phyloP scores from a whole-genome alignment of 495 filamentous ascomycete genomes.

The Glarea lozoyensis region DNA sequence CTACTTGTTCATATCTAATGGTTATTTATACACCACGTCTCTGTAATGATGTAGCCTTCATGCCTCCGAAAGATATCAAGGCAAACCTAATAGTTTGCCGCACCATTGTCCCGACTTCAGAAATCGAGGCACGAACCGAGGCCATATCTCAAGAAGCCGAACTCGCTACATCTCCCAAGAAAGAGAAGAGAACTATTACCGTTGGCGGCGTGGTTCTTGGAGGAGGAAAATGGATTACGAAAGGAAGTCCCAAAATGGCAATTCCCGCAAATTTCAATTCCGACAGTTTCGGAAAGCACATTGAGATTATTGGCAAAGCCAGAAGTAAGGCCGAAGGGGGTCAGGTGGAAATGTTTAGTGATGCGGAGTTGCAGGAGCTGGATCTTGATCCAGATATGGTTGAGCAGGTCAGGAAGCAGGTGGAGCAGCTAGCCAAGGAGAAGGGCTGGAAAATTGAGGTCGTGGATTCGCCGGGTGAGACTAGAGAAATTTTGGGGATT shows the following conservation, averaged over 20 bases:
- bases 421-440: constrained; percentile 40
- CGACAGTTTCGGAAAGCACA: constrained; percentile 18
- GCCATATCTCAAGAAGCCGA: constrained; percentile 21
- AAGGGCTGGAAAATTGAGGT: constrained; percentile 48
- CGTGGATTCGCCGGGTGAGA: constrained; percentile 31
- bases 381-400: constrained; percentile 61
- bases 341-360: constrained; percentile 34
- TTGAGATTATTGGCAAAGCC: constrained; percentile 30
- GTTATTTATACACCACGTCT: constrained; percentile 87
- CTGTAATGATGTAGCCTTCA: constrained; percentile 87
- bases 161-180: constrained; percentile 24
- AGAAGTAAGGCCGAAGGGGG: constrained; percentile 43
- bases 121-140: constrained; percentile 21
- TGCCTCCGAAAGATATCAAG: constrained; percentile 72
- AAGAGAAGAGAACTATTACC: constrained; percentile 24
- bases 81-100: constrained; percentile 72
- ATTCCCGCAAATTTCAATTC: constrained; percentile 28
- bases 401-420: constrained; percentile 51
- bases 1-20: constrained; percentile 92
- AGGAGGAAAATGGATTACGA: constrained; percentile 39
- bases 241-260: constrained; percentile 32
- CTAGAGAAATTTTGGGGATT: constrained; percentile 33
- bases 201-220: constrained; percentile 46
- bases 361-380: constrained; percentile 57
- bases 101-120: constrained; percentile 31